Evolutionary conservation across 169 alveolate species (phyloP), one percentile per base, ranked within the genome.

Genomic region (Cryptosporidium parvum): DNA sequence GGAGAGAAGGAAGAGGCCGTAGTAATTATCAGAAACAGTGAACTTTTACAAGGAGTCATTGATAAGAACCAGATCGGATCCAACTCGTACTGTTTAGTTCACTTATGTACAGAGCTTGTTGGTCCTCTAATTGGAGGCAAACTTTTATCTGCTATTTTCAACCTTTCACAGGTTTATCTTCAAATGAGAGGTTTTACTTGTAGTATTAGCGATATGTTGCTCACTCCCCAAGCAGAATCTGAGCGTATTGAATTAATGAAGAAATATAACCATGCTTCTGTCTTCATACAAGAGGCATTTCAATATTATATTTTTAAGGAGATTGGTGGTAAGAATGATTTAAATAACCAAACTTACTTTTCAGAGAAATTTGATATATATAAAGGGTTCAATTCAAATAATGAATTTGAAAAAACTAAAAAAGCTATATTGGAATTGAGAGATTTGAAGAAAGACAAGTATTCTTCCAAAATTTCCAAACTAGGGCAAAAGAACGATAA

Each of bases 41-140:
- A 97, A 92, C 93, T 97, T 67, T 91, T 98, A 44, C 95, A 94
- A 86, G 99, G 99, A n/a, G 97, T 97, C 56, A 86, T 98, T 33
- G 99, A 98, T 86, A 98, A 98, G 92, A 95, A 97, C 52, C 98
- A 97, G 91, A 95, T 98, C 59, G 99, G 99, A 53, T 96, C 98
- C 35, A 94, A 98, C 39, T 96, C 97, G 48, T 97, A 95, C 91
- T 99, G 99, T 44, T 85, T 98, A 84, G 96, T 98, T 72, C 99
- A 98, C 93, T 94, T 97, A 67, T 96, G 96, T 75, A 96, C 95
- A 91, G 99, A 97, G 94, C 92, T 97, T 59, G 96, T 95, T 75
- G 99, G 99, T 2, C 94, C 98, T 0, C 92, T 95, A 75, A 95
- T 96, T 72, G 96, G 98, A 26, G 99, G 99, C 53, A 94, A 96